A percentile compares a stretch with the other conserved stretches of the same genome.
These are phyloP conservation scores for Spatholobus suberectus DNA, from an alignment of 306 rosid genomes.

Conservation along the genomic window DNA sequence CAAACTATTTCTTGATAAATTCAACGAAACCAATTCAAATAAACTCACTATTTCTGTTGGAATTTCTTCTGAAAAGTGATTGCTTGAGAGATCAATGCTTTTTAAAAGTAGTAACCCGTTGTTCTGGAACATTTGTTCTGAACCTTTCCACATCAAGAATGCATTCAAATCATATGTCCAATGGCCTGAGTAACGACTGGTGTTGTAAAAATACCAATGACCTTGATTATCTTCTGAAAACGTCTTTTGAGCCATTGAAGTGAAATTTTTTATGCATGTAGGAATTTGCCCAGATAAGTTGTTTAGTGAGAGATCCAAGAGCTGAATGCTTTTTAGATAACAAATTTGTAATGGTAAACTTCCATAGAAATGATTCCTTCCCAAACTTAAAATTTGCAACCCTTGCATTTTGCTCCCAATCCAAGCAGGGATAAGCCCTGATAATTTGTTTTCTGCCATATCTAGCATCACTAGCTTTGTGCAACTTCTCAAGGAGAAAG, in stretches of 20 bases:
- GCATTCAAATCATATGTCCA: background rate
- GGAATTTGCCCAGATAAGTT: background rate
- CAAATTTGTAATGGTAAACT: slow-evolving; percentile 11
- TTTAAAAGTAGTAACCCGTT: background rate
- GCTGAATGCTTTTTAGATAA: background rate
- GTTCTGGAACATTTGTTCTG: background rate
- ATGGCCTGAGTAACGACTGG: too few species aligned
- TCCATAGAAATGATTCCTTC: background rate
- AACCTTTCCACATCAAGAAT: slow-evolving; percentile 38
- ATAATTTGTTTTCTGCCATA: slow-evolving; percentile 13
- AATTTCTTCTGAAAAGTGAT: background rate
- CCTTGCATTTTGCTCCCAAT: background rate
- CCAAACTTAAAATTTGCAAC: background rate
- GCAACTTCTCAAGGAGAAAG: background rate
- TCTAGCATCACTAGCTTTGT: background rate
- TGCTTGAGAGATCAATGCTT: slow-evolving; percentile 35
- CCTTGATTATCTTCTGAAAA: too few species aligned
- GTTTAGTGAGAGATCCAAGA: background rate
- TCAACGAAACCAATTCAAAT: slow-evolving; percentile 1
- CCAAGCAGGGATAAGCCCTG: background rate
- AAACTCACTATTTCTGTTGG: background rate
- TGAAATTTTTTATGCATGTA: background rate
- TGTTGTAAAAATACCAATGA: too few species aligned
- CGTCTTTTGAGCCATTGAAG: background rate
- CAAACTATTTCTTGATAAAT: slow-evolving; percentile 40